phyloP scores from a whole-genome alignment of 225 moss, liverwort and hornwort genomes.

The Thuidium tamariscinum region DNA sequence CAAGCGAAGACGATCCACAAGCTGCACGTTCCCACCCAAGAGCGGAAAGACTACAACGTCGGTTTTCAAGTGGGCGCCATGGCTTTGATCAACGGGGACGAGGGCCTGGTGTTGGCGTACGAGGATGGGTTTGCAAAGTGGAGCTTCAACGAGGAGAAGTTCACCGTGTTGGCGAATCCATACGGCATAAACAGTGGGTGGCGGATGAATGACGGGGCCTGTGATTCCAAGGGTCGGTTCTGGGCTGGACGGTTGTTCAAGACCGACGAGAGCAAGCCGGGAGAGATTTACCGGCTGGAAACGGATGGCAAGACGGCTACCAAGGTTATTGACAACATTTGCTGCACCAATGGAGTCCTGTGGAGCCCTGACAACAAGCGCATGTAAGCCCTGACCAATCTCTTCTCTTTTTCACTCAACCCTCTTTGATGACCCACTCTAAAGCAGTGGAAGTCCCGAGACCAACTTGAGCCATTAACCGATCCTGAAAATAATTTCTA shows the following conservation, averaged over 20 bases:
- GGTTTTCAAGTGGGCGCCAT: conserved; percentile 67
- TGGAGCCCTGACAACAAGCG: conserved; percentile 83
- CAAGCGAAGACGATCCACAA: conserved; percentile 17
- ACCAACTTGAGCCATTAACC: not conserved
- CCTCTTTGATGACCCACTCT: not conserved
- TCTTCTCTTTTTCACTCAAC: not conserved
- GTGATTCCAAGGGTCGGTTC: conserved; percentile 77
- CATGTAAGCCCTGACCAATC: conserved; percentile 27
- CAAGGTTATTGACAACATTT: conserved; percentile 59
- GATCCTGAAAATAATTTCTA: not conserved
- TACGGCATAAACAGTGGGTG: conserved; percentile 60
- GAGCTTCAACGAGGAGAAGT: conserved; percentile 51
- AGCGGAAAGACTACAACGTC: conserved; percentile 35
- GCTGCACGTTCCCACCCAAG: conserved; percentile 16
- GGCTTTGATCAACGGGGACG: conserved; percentile 50
- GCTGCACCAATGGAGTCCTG: conserved; percentile 77
- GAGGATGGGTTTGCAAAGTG: conserved; percentile 75
- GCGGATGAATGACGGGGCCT: conserved; percentile 90
- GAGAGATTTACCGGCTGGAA: conserved; percentile 75
- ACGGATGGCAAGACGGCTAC: conserved; percentile 70
- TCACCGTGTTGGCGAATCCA: conserved; percentile 55
- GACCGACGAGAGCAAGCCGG: conserved; percentile 60
- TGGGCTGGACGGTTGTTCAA: conserved; percentile 84
- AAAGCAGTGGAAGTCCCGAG: not conserved
- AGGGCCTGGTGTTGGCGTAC: conserved; percentile 65